Evolutionary conservation across 2,329 filamentous ascomycete species (phyloP), one percentile per base, ranked within the genome.

Genomic region (Drechslerella coelobrocha): DNA sequence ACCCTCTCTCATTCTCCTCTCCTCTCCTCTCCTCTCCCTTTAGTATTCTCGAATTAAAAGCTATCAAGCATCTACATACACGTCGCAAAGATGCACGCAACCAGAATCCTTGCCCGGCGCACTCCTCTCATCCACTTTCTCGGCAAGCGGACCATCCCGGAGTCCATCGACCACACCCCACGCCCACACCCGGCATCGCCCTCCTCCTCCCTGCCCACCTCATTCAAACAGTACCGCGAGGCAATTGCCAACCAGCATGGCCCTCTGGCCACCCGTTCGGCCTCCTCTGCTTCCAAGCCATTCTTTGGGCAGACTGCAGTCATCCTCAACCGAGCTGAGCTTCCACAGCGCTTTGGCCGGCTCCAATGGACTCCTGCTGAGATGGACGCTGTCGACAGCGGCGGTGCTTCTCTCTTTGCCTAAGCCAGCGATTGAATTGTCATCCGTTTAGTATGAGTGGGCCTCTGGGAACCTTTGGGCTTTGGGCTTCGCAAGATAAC

Each of bases 311-410:
- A 59, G n/a, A 78, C 84, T 74, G 84, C 92, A 37, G 84, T 84
- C 68, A 80, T 86, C 76, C 91, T 84, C 80, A 94, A 97, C 80
- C 87, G 92, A 75, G 90, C 86, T 75, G 90, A 99, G 81, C 87
- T 99, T 23, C 93, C 94, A 17, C 79, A 83, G 73, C 86, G 93
- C 76, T 99, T 97, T 85, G 86, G 88, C 77, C 85, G 91, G 74
- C 82, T 85, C 52, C 84, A 86, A 10, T 89, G 92, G 81, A 88
- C 85, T 37, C 80, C 88, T 75, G 87, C 88, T 45, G 94, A 99
- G 85, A 99, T 99, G 71, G 94, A 97, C 80, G 92, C 92, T 21
- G 85, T 99, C 77, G 92, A 97, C 85, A 94, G 91, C 61, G 94
- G 92, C 61, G 94, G 94, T 63, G 94, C 93, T 31, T 89, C 85